Base-by-base conservation (phyloP, 768 basidiomycete genomes). In the Coprinopsis sp. region DNA sequence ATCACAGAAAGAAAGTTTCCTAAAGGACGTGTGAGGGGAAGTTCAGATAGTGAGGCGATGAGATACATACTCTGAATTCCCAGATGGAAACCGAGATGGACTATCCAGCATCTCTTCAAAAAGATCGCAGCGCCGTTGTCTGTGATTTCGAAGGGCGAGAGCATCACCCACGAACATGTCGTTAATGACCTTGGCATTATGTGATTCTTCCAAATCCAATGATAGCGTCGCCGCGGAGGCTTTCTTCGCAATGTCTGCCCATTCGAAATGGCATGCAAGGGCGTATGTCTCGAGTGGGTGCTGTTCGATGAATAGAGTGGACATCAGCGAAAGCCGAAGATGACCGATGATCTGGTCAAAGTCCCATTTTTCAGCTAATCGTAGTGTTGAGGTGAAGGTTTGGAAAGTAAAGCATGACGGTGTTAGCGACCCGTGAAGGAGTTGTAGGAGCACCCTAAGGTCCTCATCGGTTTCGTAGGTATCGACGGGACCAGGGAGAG, bases 321-420 rank as follows among this genome's bases (percentile, higher is more conserved):
- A 10, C 12, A 29, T 23, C 11, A 44, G 34, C n/a, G 33, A 24
- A 18, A 22, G n/a, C 7, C 48, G 48, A 8, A 49, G n/a, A 23
- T 24, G 33, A 31, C 13, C 11, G 14, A 49, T 33, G 48, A 49
- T 10, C 7, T 43, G 18, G 19, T 13, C 13, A 22, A 40, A 49
- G 40, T 49, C 48, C 48, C 48, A 49, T 37, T 49, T 49, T 13
- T 49, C 48, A 19, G 33, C 48, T 3, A 49, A 36, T 24, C 38
- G 19, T 4, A 49, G 48, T 24, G 38, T 18, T 2, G 48, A 42
- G 13, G 33, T 37, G 11, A 36, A 34, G 3, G 43, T 34, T 23
- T 49, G 22, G 16, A 49, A 44, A 12, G 40, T 36, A 6, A 10
- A 18, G 39, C 48, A 49, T 10, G 25, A 10, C 14, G 30, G 8